Percentiles rank a stretch among this genome's conserved stretches.
These are phyloP conservation scores for Sindora glabra DNA, from an alignment of 306 rosid genomes.

Conservation along the genomic window DNA sequence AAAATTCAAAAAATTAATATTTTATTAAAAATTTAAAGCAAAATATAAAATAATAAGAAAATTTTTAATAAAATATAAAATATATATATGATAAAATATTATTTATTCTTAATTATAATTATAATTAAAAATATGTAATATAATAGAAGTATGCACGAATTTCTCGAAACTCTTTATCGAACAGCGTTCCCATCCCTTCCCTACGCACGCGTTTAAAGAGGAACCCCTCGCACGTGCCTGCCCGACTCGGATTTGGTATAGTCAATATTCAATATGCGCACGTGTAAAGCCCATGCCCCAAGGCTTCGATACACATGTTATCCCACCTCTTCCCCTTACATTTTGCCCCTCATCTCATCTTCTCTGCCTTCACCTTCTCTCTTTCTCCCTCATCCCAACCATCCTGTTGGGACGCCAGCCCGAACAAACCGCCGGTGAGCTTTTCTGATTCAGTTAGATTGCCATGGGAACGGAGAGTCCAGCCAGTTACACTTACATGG, in stretches of 20 bases:
- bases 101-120: no score
- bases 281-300: slow-evolving; percentile 35
- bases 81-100: no score
- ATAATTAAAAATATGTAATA: no score
- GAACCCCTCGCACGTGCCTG: slow-evolving; percentile 46
- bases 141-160: no score
- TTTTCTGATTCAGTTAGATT: no score
- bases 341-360: background rate
- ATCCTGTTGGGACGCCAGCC: no score
- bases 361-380: slow-evolving; percentile 1
- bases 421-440: no score
- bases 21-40: no score
- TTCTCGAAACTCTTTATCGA: slow-evolving; percentile 22
- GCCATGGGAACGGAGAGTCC: slow-evolving; percentile 51
- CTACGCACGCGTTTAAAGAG: slow-evolving; percentile 58
- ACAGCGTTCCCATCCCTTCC: slow-evolving; percentile 24
- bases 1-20: no score
- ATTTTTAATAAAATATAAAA: no score
- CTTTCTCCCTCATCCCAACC: background rate
- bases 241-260: slow-evolving; percentile 15
- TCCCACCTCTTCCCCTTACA: slow-evolving; percentile 10
- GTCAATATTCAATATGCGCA: slow-evolving; percentile 33
- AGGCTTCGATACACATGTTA: slow-evolving; percentile 26
- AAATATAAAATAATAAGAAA: no score
- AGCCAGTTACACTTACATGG: slow-evolving; percentile 36